Evolutionary conservation across 768 basidiomycete species (phyloP).

Genomic region (Mrakia frigida): DNA sequence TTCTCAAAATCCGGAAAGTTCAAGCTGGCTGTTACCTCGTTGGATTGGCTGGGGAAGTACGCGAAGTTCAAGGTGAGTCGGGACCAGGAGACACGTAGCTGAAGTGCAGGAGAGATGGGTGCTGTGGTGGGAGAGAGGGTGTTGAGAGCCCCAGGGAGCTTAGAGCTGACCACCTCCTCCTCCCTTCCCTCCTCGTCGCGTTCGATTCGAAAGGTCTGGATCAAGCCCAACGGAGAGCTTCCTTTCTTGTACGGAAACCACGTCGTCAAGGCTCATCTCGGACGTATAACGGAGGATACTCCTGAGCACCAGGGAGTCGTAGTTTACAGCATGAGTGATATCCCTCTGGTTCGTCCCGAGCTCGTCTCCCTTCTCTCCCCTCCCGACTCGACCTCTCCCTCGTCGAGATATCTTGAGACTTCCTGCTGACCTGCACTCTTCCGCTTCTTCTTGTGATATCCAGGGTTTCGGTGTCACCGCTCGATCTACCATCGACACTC

Average conservation of each 20-base stretch:
- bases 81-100: no score
- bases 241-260: conserved; percentile 99
- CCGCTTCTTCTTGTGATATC: conserved; percentile 29
- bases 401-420: neutral
- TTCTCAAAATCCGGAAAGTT: conserved; percentile 97
- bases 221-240: conserved; percentile 99
- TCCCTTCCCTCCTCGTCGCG: neutral
- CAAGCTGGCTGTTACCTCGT: conserved; percentile 87
- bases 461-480: conserved; percentile 98
- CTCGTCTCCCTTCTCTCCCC: neutral
- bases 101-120: no score
- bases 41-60: conserved; percentile 91
- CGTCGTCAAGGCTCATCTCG: conserved; percentile 96
- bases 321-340: conserved; percentile 90
- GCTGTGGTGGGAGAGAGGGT: neutral
- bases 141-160: neutral
- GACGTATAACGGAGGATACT: conserved; percentile 96
- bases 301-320: conserved; percentile 99
- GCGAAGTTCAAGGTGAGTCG: conserved; percentile 92
- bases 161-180: neutral
- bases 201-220: conserved; percentile 82
- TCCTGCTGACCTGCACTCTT: neutral
- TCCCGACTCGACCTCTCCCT: neutral
- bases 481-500: conserved; percentile 86
- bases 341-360: conserved; percentile 65